Percentiles rank a stretch among this genome's conserved stretches.
Conservation (phyloP, 768 basidiomycete genomes). For the Mycena latifolia region DNA sequence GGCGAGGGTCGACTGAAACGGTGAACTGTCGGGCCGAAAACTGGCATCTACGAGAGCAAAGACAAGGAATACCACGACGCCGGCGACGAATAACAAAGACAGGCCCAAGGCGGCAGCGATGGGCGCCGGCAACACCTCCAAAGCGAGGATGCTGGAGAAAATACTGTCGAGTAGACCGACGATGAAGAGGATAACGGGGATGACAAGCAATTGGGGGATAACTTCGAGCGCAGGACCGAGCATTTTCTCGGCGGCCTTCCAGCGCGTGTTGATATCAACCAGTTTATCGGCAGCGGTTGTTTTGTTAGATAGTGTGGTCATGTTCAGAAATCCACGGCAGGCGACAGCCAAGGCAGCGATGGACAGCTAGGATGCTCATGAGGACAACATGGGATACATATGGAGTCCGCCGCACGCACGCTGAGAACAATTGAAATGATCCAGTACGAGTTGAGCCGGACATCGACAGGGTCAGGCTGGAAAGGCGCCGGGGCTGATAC, state of each 20-base stretch:
- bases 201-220: constrained; percentile 13
- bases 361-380: background rate
- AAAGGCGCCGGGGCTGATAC: constrained; percentile 16
- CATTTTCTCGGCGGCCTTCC: background rate
- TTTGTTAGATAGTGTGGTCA: background rate
- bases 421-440: constrained; percentile 4
- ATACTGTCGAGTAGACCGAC: constrained; percentile 27
- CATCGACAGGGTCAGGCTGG: constrained; percentile 19
- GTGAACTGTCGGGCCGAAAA: background rate
- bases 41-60: background rate
- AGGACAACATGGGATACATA: background rate
- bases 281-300: background rate
- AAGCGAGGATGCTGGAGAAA: constrained; percentile 13
- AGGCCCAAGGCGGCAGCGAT: background rate
- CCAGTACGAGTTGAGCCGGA: constrained; percentile 30
- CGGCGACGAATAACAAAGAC: background rate
- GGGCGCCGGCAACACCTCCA: background rate
- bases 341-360: background rate
- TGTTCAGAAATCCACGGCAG: background rate
- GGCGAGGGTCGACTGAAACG: background rate
- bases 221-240: background rate
- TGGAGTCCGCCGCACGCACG: background rate
- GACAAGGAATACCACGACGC: background rate
- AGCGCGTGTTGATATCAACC: background rate
- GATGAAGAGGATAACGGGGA: constrained; percentile 20